Conservation (phyloP, 2,329 filamentous ascomycete genomes). For the Colletotrichum navitas region DNA sequence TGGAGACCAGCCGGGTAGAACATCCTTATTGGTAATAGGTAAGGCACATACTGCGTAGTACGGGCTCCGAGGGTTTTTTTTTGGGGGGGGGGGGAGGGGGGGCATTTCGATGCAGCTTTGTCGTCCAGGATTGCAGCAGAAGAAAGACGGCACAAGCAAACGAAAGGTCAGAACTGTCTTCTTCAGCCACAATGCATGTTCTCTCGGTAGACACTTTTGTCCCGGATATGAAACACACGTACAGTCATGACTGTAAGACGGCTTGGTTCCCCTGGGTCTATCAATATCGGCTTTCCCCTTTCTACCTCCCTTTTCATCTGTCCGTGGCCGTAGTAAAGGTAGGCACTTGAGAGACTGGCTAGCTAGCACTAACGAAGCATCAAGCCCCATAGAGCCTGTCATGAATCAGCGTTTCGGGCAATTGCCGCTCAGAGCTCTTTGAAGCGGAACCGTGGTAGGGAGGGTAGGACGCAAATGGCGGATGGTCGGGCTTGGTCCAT, state of each 20-base stretch:
- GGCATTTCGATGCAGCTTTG: not conserved
- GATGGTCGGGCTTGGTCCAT: constrained; percentile 11
- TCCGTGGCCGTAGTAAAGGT: not conserved
- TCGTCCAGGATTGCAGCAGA: not conserved
- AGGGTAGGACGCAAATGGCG: not conserved
- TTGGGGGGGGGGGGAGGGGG: too few species aligned
- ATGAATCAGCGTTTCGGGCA: constrained; percentile 7
- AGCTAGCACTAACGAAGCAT: not conserved
- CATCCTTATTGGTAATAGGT: constrained; percentile 4
- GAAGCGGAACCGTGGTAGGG: too few species aligned
- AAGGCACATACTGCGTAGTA: not conserved
- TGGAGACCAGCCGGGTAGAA: not conserved
- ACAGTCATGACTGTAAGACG: not conserved
- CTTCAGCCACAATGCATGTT: too few species aligned
- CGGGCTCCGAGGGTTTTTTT: not conserved
- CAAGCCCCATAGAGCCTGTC: not conserved
- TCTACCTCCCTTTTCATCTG: not conserved
- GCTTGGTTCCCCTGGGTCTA: not conserved
- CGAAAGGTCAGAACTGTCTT: not conserved
- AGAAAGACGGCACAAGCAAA: not conserved
- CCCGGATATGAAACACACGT: not conserved
- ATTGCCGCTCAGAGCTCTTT: not conserved
- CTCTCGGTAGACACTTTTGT: too few species aligned
- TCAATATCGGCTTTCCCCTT: not conserved
- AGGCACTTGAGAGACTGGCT: not conserved